phyloP scores from a whole-genome alignment of 2,329 filamentous ascomycete genomes.

The Trichoderma polysporum region DNA sequence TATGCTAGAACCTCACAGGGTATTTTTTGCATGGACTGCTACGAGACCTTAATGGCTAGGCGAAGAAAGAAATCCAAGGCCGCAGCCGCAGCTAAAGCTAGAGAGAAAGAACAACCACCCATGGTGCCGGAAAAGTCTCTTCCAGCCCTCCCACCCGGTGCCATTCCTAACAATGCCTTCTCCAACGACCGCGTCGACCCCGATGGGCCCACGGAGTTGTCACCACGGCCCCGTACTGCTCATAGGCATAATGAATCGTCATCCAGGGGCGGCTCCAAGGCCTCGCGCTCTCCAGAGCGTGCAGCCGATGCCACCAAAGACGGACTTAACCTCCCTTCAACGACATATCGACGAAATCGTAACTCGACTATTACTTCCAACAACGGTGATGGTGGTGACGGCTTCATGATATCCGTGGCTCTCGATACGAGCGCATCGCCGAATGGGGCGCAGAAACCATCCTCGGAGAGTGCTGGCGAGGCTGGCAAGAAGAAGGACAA shows the following conservation, averaged over 20 bases:
- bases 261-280: conserved; percentile 52
- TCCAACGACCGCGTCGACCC: conserved; percentile 58
- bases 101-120: conserved; percentile 63
- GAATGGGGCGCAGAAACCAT: conserved; percentile 54
- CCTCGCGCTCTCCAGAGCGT: conserved; percentile 56
- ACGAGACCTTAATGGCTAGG: conserved; percentile 93
- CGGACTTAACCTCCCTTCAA: conserved; percentile 69
- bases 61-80: conserved; percentile 83
- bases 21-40: conserved; percentile 99
- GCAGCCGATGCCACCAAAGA: conserved; percentile 46
- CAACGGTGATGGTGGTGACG: conserved; percentile 55
- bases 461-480: conserved; percentile 45
- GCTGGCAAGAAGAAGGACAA: conserved; percentile 49
- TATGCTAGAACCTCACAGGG: conserved; percentile 97
- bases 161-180: conserved; percentile 62
- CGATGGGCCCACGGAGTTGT: conserved; percentile 65
- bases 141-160: conserved; percentile 81
- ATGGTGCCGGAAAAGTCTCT: conserved; percentile 87
- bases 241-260: conserved; percentile 55
- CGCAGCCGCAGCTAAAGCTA: conserved; percentile 55
- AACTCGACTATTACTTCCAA: conserved; percentile 65
- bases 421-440: conserved; percentile 67
- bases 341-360: conserved; percentile 74
- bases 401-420: conserved; percentile 74
- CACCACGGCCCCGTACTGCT: conserved; percentile 57